Base-by-base conservation (phyloP, 192 early-diverging fungal species). In the Allomyces javanicus region DNA sequence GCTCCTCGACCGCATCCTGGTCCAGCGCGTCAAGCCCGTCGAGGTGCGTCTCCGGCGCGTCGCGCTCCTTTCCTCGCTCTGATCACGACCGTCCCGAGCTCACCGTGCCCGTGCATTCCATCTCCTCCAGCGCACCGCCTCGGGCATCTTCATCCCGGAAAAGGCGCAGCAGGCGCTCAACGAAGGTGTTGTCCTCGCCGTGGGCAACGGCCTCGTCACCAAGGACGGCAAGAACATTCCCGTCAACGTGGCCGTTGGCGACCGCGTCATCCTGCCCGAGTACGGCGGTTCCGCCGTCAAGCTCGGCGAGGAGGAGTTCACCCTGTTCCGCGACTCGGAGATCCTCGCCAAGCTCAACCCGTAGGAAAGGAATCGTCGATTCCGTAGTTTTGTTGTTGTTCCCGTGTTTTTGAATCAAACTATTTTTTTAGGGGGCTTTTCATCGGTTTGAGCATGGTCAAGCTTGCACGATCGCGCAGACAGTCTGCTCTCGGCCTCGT, bases 161-260 rank as follows among this genome's bases (percentile, higher is more conserved):
- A 96, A 96, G 83, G 89, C 94, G n/a, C 89, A 94, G 71, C 95
- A 98, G 80, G 79, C 87, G 64, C 77, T 94, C 55, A 96, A 99
- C 81, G 96, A 99, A 79, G 97, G 88, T 62, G 68, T 91, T 67
- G 94, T 99, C 63, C 77, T 99, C 68, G 87, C 93, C 26, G 87
- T 90, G 27, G 97, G 97, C 58, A 92, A 92, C 68, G 97, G 97
- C 66, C 78, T 83, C 62, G 69, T 91, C 50, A 86, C 82, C 75
- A 91, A 93, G 86, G 87, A 91, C 43, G 93, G 93, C 55, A 87
- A 83, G 72, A 71, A 85, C 66, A 81, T 89, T 66, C 83, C 94
- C 63, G 72, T 89, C 12, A 80, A 88, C 67, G 81, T 97, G 69
- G 81, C 87, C 67, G 86, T 81, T 70, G 97, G 97, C 68, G 95